Percentiles rank a stretch among this genome's conserved stretches.
These are phyloP conservation scores for Phaeosphaeriaceae sp. DNA, from an alignment of 2,329 filamentous ascomycete genomes.

Conservation along the genomic window DNA sequence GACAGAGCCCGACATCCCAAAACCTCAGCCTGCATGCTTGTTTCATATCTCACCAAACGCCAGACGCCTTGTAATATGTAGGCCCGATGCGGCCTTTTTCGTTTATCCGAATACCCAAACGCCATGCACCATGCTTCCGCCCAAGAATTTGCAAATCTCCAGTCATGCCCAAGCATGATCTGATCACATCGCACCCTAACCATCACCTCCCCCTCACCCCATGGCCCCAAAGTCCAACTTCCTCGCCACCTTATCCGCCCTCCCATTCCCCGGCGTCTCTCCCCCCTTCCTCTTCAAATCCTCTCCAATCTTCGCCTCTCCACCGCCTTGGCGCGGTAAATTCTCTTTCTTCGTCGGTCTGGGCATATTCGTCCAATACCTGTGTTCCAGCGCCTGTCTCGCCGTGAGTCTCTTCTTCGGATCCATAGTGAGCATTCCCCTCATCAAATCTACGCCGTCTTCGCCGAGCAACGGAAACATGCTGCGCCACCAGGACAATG, in stretches of 20 bases:
- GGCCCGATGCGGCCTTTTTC: conserved; percentile 4
- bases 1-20: no score
- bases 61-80: no score
- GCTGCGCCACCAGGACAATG: conserved; percentile 74
- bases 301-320: conserved; percentile 76
- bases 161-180: background rate
- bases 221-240: conserved; percentile 63
- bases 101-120: conserved; percentile 1
- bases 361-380: conserved; percentile 86
- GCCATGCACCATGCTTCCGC: background rate
- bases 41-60: no score
- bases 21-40: no score
- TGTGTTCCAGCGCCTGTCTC: conserved; percentile 77
- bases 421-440: conserved; percentile 84
- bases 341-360: conserved; percentile 82
- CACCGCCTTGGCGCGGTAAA: conserved; percentile 78
- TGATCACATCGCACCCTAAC: background rate
- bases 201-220: conserved; percentile 11
- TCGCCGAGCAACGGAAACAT: conserved; percentile 82
- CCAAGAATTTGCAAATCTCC: background rate
- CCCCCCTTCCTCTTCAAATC: conserved; percentile 82
- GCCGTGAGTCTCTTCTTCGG: conserved; percentile 85
- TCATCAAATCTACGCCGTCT: conserved; percentile 86
- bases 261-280: conserved; percentile 62
- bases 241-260: conserved; percentile 78